Evolutionary conservation across 305 asterid genomes (phyloP).

Genomic region (Solanum hybrid): DNA sequence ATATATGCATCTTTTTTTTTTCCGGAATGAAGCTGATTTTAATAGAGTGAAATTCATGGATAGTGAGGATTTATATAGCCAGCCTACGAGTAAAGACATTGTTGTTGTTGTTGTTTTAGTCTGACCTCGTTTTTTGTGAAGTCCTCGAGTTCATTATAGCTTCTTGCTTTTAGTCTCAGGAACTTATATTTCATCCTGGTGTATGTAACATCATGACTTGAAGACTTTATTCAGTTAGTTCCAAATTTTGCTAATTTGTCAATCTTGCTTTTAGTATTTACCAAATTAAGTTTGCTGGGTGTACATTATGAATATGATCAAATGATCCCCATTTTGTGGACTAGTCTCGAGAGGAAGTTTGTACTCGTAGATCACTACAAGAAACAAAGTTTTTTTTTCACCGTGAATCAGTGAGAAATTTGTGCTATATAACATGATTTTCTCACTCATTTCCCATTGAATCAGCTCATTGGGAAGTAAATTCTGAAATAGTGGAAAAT

Average conservation of each 20-base stretch:
- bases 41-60: background rate
- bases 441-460: too few relatives aligned
- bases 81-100: background rate
- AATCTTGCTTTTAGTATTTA: background rate
- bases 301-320: background rate
- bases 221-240: background rate
- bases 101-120: background rate
- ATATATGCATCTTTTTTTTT: background rate
- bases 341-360: background rate
- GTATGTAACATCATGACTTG: background rate
- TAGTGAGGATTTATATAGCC: background rate
- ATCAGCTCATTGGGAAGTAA: background rate
- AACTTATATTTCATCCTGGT: background rate
- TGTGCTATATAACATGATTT: background rate
- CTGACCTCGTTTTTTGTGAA: background rate
- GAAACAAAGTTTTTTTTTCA: background rate
- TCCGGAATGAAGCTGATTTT: background rate
- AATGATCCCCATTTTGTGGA: background rate
- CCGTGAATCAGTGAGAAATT: background rate
- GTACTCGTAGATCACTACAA: background rate
- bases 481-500: too few relatives aligned
- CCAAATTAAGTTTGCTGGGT: background rate
- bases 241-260: background rate
- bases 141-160: background rate
- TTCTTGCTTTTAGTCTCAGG: background rate